Evolutionary conservation across 202 grass and related monocot genomes (phyloP), one percentile per base, ranked within the genome.

Genomic region (Carex sylvatica): DNA sequence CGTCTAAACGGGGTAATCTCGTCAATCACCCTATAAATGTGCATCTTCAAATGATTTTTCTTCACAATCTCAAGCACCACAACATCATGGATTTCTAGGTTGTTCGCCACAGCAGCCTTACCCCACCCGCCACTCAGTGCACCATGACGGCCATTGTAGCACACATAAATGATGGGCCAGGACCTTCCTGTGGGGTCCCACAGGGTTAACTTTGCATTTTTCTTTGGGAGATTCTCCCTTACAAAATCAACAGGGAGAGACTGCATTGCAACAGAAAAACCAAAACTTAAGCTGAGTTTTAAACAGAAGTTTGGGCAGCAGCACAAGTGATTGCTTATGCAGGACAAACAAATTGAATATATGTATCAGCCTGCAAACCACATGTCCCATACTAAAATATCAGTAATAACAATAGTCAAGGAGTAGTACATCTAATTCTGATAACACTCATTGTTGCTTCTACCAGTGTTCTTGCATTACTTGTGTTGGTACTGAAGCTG

Each of bases 41-140:
- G 93, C 33, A 99, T 93, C 80, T 87, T 93, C 28, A 99, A 81
- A 52, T 90, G 80, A 61, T 87, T 83, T 73, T 91, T 93, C 79
- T 78, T 81, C 16, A 96, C 47, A 36, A 96, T 87, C 86, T 99
- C 96, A 46, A 99, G 93, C 51, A 99, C 24, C 4, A 93, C 94
- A 15, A 91, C 88, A 55, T 99, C 96, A 55, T 79, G 85, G 47
- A 71, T 85, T 88, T 99, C 96, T 60, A 96, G 83, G 87, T 96
- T 96, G 82, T 99, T 93, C n/a, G 61, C 93, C 52, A 89, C 14
- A 75, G 93, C 1, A 75, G 93, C 94, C 63, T 83, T 84, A 16
- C 92, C 88, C 93, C 91, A 99, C 62, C 96, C 93, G 60, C 91
- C 96, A 71, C 93, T 93, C 35, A 95, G 85, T 80, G 82, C 64